A percentile compares a stretch with the other conserved stretches of the same genome.
These are phyloP conservation scores for Beauveria caledonica DNA, from an alignment of 2,329 filamentous ascomycete genomes.

Conservation along the genomic window DNA sequence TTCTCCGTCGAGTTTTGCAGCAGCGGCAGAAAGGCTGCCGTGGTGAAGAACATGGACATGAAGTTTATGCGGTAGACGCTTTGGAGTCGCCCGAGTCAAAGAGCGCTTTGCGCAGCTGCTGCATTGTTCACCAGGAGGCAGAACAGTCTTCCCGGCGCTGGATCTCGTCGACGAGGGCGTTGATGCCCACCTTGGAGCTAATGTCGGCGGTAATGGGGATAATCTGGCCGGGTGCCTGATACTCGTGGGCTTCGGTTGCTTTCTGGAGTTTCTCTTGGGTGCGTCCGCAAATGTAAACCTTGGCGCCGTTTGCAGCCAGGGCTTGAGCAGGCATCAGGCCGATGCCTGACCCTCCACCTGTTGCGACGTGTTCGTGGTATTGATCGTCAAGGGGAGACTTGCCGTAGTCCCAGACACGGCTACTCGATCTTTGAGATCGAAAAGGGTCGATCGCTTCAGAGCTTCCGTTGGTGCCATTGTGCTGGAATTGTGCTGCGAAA, in stretches of 20 bases:
- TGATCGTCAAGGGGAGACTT: not conserved
- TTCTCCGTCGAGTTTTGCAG: slow-evolving; percentile 42
- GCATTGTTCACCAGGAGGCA: slow-evolving; percentile 63
- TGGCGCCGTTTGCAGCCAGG: slow-evolving; percentile 58
- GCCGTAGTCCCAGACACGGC: slow-evolving; percentile 23
- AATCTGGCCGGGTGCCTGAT: slow-evolving; percentile 46
- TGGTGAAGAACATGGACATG: slow-evolving; percentile 57
- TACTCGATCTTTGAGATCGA: slow-evolving; percentile 34
- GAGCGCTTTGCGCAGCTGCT: slow-evolving; percentile 50
- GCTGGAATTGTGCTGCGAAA: not conserved
- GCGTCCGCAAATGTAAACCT: slow-evolving; percentile 63
- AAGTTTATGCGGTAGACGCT: slow-evolving; percentile 68
- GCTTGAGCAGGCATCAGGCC: slow-evolving; percentile 62
- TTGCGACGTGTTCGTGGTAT: not conserved
- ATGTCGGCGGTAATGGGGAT: slow-evolving; percentile 54
- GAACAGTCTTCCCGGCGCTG: slow-evolving; percentile 46
- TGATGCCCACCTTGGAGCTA: slow-evolving; percentile 51
- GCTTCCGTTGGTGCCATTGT: slow-evolving; percentile 4
- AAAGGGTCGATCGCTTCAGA: slow-evolving; percentile 22
- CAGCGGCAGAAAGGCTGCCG: slow-evolving; percentile 53
- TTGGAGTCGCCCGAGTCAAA: slow-evolving; percentile 54
- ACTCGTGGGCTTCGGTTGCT: slow-evolving; percentile 49
- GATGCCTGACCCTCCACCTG: slow-evolving; percentile 52
- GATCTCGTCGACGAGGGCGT: slow-evolving; percentile 49
- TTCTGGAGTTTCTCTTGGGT: slow-evolving; percentile 54